Evolutionary conservation across 164 flowering plant species (phyloP).

Genomic region (Aristolochia californica): DNA sequence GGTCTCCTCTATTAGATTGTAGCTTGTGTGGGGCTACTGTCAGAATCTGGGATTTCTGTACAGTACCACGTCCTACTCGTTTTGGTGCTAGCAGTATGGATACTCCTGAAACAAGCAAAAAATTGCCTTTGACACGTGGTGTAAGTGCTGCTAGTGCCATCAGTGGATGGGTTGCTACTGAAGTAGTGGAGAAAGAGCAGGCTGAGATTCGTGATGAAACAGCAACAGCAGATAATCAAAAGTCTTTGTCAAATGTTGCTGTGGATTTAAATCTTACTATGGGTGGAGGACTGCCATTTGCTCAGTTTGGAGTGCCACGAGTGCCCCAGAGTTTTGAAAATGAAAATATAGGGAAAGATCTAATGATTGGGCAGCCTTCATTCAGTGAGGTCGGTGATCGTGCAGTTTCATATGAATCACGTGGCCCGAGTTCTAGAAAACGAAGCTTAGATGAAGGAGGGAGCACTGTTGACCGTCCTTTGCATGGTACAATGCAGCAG

Average conservation of each 20-base stretch:
- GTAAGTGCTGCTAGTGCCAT: conserved; percentile 96
- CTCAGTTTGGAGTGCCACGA: conserved; percentile 26
- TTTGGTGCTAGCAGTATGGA: conserved; percentile 50
- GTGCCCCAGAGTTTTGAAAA: conserved; percentile 28
- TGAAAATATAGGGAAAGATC: conserved; percentile 51
- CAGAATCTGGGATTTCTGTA: conserved; percentile 72
- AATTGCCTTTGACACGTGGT: conserved; percentile 71
- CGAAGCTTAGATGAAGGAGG: conserved; percentile 80
- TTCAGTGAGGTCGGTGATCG: conserved; percentile 98
- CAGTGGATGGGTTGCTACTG: conserved; percentile 79
- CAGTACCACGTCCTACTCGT: conserved; percentile 65
- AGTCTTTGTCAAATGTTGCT: conserved; percentile 28
- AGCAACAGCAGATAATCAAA: conserved; percentile 33
- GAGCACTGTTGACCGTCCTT: conserved; percentile 72
- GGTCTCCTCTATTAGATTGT: conserved; percentile 89
- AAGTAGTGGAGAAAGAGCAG: conserved; percentile 67
- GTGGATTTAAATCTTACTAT: conserved; percentile 72
- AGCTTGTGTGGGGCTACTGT: conserved; percentile 96
- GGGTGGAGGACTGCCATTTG: conserved; percentile 45
- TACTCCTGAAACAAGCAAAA: conserved; percentile 72
- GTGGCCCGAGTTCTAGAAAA: conserved; percentile 84
- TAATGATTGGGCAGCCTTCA: conserved; percentile 77
- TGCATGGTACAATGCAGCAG: conserved; percentile 39
- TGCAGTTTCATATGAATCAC: conserved; percentile 94
- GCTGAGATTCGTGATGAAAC: conserved; percentile 76